Base-by-base conservation (phyloP, 2,329 filamentous ascomycete genomes). In the Cordyceps pruinosa region DNA sequence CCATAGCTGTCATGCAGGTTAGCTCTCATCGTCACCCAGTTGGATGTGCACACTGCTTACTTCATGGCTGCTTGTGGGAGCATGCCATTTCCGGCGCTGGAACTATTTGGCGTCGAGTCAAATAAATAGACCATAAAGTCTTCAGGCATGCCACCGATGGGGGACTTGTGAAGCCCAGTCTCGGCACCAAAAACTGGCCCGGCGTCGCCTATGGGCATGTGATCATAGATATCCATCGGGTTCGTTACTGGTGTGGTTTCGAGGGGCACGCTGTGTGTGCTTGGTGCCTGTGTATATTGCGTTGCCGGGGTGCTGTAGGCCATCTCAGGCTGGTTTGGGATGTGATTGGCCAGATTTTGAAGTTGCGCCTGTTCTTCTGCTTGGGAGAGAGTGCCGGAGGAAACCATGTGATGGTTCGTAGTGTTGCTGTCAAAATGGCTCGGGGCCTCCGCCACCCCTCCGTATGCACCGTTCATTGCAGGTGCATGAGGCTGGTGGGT, bases 101-200 rank as follows among this genome's bases (percentile, higher is more conserved):
- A 8, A 34, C 34, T 63, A 83, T 74, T 8, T 82, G 80, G 5
- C 76, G 76, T 13, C 72, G 70, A 69, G 67, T 88, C 92, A 72
- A 95, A 95, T 26, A 95, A 72, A 77, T 88, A 96, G 5, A 87
- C 86, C 62, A 92, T 86, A 66, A 94, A 94, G 66, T 96, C 90
- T 67, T 95, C 90, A 0, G 89, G 87, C 75, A 95, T 88, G 9
- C 88, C 86, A 4, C 81, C 79, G 67, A 93, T 93, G 0, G 93
- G 91, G 3, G 91, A 96, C 58, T 93, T 89, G 64, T 89, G 92
- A 41, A 83, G 65, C 59, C 90, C 86, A 19, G 84, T 87, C 64
- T 96, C 90, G 26, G 82, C 86, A 17, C 90, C 90, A 71, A 97
- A 97, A 26, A 97, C 87, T 1, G 93, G 90, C 64, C 95, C 89